Evolutionary conservation across 768 basidiomycete species (phyloP).

Genomic region (Mycena polygramma): DNA sequence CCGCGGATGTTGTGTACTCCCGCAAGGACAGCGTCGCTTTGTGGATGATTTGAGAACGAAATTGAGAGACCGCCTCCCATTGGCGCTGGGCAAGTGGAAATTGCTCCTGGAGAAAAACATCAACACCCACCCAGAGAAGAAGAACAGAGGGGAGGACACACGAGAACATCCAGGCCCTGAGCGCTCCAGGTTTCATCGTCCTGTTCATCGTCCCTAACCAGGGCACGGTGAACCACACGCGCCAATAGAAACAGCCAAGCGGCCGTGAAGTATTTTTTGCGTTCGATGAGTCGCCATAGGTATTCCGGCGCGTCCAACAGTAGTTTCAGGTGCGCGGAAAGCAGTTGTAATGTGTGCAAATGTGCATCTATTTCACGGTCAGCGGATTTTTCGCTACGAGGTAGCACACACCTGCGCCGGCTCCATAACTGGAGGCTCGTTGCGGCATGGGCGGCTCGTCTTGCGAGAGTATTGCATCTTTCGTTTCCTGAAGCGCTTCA

Average conservation of each 20-base stretch:
- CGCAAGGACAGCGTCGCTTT: constrained; percentile 88
- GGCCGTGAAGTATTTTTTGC: constrained; percentile 83
- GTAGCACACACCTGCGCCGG: constrained; percentile 52
- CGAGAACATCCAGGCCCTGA: constrained; percentile 74
- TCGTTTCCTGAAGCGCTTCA: constrained; percentile 74
- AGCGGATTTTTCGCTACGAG: constrained; percentile 20
- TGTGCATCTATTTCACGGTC: constrained; percentile 66
- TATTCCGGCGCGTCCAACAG: constrained; percentile 93
- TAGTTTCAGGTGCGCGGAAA: constrained; percentile 93
- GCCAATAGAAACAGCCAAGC: constrained; percentile 91
- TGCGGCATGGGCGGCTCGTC: constrained; percentile 59
- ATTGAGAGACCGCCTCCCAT: constrained; percentile 91
- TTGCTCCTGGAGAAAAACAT: constrained; percentile 69
- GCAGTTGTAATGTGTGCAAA: constrained; percentile 74
- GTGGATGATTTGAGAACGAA: constrained; percentile 90
- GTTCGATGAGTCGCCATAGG: constrained; percentile 88
- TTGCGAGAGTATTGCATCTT: constrained; percentile 63
- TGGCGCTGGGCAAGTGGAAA: constrained; percentile 92
- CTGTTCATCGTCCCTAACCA: constrained; percentile 73
- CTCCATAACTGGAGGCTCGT: constrained; percentile 49
- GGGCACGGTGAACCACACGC: constrained; percentile 84
- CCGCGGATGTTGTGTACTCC: constrained; percentile 63
- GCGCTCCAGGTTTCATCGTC: constrained; percentile 72
- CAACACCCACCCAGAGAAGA: constrained; percentile 2
- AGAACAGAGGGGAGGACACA: constrained; percentile 47